Conservation (phyloP, 192 early-diverging fungal species). For the Coemansia sp. region DNA sequence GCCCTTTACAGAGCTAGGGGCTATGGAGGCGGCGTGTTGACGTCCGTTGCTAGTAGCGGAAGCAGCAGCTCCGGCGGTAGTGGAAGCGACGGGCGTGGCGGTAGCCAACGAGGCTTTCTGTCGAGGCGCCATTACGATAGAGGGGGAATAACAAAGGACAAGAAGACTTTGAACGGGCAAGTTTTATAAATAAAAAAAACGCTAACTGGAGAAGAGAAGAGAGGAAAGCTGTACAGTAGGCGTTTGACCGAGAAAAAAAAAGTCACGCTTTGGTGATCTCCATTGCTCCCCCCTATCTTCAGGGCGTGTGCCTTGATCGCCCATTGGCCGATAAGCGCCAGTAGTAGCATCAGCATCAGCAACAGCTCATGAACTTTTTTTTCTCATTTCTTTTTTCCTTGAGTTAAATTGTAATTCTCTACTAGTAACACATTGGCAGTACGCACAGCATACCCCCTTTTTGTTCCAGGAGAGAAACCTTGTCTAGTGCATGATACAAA, state of each 20-base stretch:
- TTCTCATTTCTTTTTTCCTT: background rate
- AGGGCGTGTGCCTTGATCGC: background rate
- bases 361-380: background rate
- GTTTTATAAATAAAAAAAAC: background rate
- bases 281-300: background rate
- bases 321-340: background rate
- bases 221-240: background rate
- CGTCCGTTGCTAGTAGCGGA: background rate
- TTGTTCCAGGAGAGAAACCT: background rate
- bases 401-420: background rate
- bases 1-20: background rate
- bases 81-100: background rate
- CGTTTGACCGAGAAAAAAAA: background rate
- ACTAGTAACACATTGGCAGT: background rate
- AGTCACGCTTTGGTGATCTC: constrained; percentile 4
- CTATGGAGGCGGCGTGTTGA: background rate
- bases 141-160: background rate
- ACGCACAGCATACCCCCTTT: background rate
- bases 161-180: background rate
- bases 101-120: constrained; percentile 8
- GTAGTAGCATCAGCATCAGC: background rate
- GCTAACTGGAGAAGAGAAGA: background rate
- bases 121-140: constrained; percentile 11
- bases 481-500: background rate
- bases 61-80: background rate